A percentile compares a stretch with the other conserved stretches of the same genome.
These are phyloP conservation scores for Aspergillus vadensis DNA, from an alignment of 2,329 filamentous ascomycete species.

Conservation along the genomic window DNA sequence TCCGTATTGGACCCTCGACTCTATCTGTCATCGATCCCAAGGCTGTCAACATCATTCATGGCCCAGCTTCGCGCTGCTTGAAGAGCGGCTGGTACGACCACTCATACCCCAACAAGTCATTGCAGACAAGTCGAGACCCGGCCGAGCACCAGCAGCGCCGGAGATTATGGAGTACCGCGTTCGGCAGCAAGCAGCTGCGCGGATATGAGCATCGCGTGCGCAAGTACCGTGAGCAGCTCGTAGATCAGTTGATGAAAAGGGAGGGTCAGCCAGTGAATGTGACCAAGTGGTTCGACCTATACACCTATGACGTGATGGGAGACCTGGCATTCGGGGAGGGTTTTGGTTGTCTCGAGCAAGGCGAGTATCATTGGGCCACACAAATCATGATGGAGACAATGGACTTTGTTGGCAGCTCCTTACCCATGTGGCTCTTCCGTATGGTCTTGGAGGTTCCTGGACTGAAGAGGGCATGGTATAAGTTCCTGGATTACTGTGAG, in stretches of 20 bases:
- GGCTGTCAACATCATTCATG: constrained; percentile 42
- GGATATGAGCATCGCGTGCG: constrained; percentile 44
- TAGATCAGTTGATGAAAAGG: constrained; percentile 30
- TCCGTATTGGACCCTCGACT: constrained; percentile 38
- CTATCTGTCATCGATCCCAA: constrained; percentile 41
- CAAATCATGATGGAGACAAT: constrained; percentile 40
- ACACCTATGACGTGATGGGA: constrained; percentile 50
- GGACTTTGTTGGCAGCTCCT: constrained; percentile 17
- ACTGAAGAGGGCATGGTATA: background rate
- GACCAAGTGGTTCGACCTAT: constrained; percentile 44
- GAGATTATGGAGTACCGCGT: constrained; percentile 44
- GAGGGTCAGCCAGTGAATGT: constrained; percentile 37
- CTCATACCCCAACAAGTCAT: constrained; percentile 34
- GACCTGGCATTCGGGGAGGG: constrained; percentile 43
- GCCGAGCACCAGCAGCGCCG: constrained; percentile 41
- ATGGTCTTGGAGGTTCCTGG: constrained; percentile 8
- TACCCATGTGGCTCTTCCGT: constrained; percentile 15
- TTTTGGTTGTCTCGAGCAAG: constrained; percentile 11
- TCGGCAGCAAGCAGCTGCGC: constrained; percentile 43
- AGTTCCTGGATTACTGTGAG: constrained; percentile 11
- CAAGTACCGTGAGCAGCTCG: constrained; percentile 38
- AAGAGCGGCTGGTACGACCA: constrained; percentile 48
- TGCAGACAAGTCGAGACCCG: constrained; percentile 44
- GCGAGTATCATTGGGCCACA: constrained; percentile 38
- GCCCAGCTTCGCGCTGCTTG: constrained; percentile 38